A percentile compares a stretch with the other conserved stretches of the same genome.
Conservation (phyloP, 345 rosid species). For the Gossypium longicalyx region DNA sequence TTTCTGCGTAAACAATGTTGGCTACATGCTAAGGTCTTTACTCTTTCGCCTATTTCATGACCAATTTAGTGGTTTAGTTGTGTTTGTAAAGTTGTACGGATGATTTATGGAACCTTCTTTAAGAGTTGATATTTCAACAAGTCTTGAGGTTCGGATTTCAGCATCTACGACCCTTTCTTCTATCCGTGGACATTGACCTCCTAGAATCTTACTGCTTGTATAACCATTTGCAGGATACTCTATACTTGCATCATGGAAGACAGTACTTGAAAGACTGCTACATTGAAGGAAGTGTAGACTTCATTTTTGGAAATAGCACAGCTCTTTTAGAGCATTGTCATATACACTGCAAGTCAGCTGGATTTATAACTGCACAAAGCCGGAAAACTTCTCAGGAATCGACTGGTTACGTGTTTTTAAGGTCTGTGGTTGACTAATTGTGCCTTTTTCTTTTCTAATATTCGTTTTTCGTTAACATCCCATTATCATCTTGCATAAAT, state of each 20-base stretch:
- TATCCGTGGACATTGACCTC: neutral
- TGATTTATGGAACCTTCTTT: neutral
- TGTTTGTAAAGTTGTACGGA: neutral
- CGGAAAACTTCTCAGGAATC: constrained; percentile 91
- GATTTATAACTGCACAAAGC: constrained; percentile 89
- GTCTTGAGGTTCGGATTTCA: neutral
- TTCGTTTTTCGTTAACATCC: neutral
- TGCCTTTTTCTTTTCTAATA: neutral
- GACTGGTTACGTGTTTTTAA: constrained; percentile 87
- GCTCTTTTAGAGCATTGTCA: constrained; percentile 95
- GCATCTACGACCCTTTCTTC: neutral
- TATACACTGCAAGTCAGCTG: constrained; percentile 85
- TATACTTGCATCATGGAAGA: constrained; percentile 88
- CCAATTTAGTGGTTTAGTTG: neutral
- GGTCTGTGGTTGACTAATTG: constrained; percentile 34
- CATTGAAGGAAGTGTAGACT: constrained; percentile 88
- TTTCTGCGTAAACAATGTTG: neutral
- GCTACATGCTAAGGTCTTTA: neutral
- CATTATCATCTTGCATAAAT: neutral
- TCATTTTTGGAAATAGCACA: constrained; percentile 93
- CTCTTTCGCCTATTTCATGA: neutral
- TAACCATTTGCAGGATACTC: constrained; percentile 62
- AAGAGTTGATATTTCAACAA: neutral
- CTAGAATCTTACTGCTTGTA: neutral
- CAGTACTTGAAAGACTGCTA: constrained; percentile 88